Conservation (phyloP, 2,329 filamentous ascomycete species). For the Talaromyces pinophilus region DNA sequence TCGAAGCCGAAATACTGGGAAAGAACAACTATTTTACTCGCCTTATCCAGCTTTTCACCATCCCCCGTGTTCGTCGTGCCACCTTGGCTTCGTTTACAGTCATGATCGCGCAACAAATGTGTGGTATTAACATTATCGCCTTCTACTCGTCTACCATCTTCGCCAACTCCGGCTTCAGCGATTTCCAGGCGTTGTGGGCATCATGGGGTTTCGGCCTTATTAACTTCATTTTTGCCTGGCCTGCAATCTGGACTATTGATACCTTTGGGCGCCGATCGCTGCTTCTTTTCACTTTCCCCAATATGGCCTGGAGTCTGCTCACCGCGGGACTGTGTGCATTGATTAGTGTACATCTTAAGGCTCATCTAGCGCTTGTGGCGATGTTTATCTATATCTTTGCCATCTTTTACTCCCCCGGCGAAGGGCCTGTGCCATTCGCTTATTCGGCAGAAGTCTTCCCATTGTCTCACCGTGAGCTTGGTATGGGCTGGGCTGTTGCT, state of each 20-base stretch:
- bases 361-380: constrained; percentile 56
- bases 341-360: constrained; percentile 31
- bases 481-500: constrained; percentile 50
- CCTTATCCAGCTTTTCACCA: constrained; percentile 56
- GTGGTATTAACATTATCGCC: constrained; percentile 71
- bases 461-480: constrained; percentile 52
- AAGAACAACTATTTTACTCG: constrained; percentile 61
- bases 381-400: constrained; percentile 67
- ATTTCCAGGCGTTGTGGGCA: constrained; percentile 60
- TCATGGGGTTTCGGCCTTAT: constrained; percentile 67
- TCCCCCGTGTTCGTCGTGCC: constrained; percentile 57
- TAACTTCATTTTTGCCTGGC: constrained; percentile 66
- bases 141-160: constrained; percentile 69
- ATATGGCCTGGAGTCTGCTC: constrained; percentile 67
- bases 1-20: constrained; percentile 46
- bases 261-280: constrained; percentile 65
- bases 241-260: constrained; percentile 66
- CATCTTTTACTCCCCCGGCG: constrained; percentile 64
- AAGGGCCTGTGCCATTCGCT: constrained; percentile 57
- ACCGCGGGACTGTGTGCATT: constrained; percentile 58
- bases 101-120: constrained; percentile 78
- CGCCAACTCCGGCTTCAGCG: constrained; percentile 56
- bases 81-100: constrained; percentile 75
- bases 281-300: constrained; percentile 66
- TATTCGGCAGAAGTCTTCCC: constrained; percentile 60